Percentiles rank a stretch among this genome's conserved stretches.
Evolutionary conservation across 2,329 filamentous ascomycete genomes (phyloP).

Genomic region (Claviceps quebecensis): DNA sequence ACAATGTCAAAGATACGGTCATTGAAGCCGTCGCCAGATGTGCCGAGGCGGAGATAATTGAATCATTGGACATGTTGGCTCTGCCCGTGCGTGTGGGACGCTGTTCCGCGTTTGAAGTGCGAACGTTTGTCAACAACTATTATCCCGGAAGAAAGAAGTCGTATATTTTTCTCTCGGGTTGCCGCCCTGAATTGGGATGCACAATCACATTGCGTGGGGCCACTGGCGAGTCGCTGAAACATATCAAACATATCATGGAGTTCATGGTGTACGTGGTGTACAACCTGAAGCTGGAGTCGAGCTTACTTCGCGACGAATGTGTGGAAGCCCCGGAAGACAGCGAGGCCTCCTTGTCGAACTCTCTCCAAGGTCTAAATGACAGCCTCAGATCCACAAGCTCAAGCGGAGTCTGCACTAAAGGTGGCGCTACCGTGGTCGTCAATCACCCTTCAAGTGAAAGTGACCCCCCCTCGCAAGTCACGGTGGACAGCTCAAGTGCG

Average conservation of each 20-base stretch:
- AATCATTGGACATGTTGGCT: conserved; percentile 86
- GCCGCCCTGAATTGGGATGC: conserved; percentile 77
- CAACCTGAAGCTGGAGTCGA: conserved; percentile 91
- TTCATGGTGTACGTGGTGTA: conserved; percentile 99
- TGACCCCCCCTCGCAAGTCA: conserved; percentile 21
- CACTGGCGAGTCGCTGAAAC: conserved; percentile 53
- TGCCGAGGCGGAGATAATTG: conserved; percentile 82
- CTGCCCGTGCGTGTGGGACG: conserved; percentile 58
- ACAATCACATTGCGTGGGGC: conserved; percentile 85
- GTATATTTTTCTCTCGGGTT: conserved; percentile 89
- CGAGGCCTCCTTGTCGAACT: conserved; percentile 27
- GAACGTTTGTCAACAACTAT: conserved; percentile 76
- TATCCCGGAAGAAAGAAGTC: conserved; percentile 71
- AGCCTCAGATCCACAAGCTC: conserved; percentile 22
- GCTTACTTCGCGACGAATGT: conserved; percentile 83
- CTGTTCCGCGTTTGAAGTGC: conserved; percentile 83
- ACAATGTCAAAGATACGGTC: conserved; percentile 93
- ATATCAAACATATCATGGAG: conserved; percentile 85
- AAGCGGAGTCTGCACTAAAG: conserved; percentile 16
- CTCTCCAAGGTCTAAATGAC: conserved; percentile 27
- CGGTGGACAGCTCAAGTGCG: conserved; percentile 16
- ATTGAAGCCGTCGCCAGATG: conserved; percentile 90
- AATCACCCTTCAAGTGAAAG: conserved; percentile 24
- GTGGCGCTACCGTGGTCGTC: conserved; percentile 18
- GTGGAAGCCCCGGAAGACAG: conserved; percentile 61